phyloP scores from a whole-genome alignment of 495 filamentous ascomycete species.

The Aspergillus hancockii region DNA sequence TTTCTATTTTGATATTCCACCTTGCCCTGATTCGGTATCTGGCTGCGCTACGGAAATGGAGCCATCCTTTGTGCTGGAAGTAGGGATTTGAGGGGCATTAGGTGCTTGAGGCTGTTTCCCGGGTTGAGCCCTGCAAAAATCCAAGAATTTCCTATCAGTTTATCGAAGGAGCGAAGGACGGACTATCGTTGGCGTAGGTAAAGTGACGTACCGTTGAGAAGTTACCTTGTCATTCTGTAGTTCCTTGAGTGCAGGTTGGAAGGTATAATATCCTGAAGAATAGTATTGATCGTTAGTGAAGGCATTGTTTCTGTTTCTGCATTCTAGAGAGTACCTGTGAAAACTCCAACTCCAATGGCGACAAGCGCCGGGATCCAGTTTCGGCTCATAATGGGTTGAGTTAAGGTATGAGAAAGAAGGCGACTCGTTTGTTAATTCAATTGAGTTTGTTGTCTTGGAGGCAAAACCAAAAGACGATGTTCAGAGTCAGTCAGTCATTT shows the following conservation, averaged over 20 bases:
- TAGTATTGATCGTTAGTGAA: slow-evolving; percentile 3
- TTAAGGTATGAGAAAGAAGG: not conserved
- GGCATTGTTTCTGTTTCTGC: not conserved
- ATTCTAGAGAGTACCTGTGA: slow-evolving; percentile 31
- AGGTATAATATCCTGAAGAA: slow-evolving; percentile 32
- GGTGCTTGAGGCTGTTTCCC: not conserved
- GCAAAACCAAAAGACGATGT: not conserved
- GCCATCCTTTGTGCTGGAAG: not conserved
- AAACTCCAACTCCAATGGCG: slow-evolving; percentile 44
- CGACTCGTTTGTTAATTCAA: not conserved
- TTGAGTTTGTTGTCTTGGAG: not conserved
- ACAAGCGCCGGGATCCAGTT: slow-evolving; percentile 40
- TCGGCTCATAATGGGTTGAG: slow-evolving; percentile 37
- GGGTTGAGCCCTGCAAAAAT: not conserved
- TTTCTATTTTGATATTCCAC: not conserved
- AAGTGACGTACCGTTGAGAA: slow-evolving; percentile 12
- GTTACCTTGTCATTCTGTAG: slow-evolving; percentile 10
- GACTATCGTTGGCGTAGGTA: too few relatives aligned
- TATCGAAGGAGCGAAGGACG: not conserved
- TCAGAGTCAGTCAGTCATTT: not conserved
- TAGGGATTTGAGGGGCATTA: not conserved
- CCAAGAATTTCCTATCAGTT: not conserved
- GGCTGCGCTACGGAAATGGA: not conserved
- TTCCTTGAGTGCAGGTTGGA: slow-evolving; percentile 28
- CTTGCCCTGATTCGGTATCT: not conserved